These are phyloP conservation scores for Geotrichum reessii DNA, from an alignment of 1,139 yeast species.

Conservation along the genomic window DNA sequence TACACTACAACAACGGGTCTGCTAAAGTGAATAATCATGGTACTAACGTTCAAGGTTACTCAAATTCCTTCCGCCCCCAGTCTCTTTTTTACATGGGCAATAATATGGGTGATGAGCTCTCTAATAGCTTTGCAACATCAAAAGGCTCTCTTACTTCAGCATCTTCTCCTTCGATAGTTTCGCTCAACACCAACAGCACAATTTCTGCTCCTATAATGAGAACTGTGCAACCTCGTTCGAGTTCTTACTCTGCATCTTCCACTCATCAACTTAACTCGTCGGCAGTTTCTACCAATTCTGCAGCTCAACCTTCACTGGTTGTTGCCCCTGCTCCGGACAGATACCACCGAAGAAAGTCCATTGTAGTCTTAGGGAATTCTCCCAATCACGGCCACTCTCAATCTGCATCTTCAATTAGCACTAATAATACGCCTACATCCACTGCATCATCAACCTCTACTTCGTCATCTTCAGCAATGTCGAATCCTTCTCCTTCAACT, in stretches of 20 bases:
- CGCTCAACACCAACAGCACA: constrained; percentile 1
- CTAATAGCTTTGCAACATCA: constrained; percentile 3
- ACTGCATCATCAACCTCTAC: constrained; percentile 16
- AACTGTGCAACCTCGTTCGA: constrained; percentile 12
- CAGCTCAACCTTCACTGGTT: constrained; percentile 13
- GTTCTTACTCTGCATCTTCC: constrained; percentile 14
- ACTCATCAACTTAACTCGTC: constrained; percentile 6
- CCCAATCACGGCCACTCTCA: constrained; percentile 11
- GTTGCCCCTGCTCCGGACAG: constrained; percentile 28
- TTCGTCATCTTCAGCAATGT: constrained; percentile 17
- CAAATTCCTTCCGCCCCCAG: constrained; percentile 2
- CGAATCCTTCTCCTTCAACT: constrained; percentile 16
- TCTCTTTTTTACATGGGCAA: constrained; percentile 6
- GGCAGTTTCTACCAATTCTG: constrained; percentile 3
- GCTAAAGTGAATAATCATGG: neutral
- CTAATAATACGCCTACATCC: constrained; percentile 13
- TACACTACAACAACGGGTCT: neutral
- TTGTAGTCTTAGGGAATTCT: constrained; percentile 8
- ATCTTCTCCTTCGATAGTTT: constrained; percentile 12
- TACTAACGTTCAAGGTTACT: neutral
- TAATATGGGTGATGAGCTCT: neutral
- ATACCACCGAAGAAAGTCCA: constrained; percentile 31
- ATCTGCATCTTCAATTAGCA: constrained; percentile 18
- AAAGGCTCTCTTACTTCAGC: constrained; percentile 6
- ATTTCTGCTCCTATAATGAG: neutral